These are phyloP conservation scores for Hordeum marinum DNA, from an alignment of 176 grass and related monocot genomes.

Conservation along the genomic window DNA sequence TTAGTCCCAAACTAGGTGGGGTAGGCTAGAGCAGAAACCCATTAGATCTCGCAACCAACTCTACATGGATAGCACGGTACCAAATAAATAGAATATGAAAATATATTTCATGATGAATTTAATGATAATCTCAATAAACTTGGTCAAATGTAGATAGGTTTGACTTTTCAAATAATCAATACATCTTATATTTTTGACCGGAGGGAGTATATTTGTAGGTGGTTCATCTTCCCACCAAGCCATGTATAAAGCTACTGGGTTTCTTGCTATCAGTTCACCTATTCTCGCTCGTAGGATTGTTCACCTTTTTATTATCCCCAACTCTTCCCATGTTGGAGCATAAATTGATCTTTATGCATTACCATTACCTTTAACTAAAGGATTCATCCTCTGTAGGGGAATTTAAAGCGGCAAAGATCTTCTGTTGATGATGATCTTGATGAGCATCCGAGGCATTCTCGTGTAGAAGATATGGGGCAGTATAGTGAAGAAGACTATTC, in stretches of 20 bases:
- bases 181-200: neutral
- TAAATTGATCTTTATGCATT: conserved; percentile 18
- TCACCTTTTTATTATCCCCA: neutral
- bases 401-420: conserved; percentile 47
- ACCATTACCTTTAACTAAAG: conserved; percentile 18
- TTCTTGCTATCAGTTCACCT: conserved; percentile 3
- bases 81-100: neutral
- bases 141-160: neutral
- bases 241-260: neutral
- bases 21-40: too few relatives aligned
- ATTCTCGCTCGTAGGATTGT: conserved; percentile 2
- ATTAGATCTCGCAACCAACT: too few relatives aligned
- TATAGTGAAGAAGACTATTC: conserved; percentile 61
- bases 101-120: neutral
- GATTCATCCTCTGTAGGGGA: conserved; percentile 41
- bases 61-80: too few relatives aligned
- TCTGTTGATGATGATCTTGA: conserved; percentile 57
- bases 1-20: too few relatives aligned
- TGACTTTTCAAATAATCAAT: neutral
- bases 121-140: neutral
- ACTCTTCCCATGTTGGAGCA: neutral
- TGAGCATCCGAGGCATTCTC: conserved; percentile 36
- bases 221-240: neutral
- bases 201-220: conserved; percentile 8
- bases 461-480: conserved; percentile 52